A percentile compares a stretch with the other conserved stretches of the same genome.
phyloP scores from a whole-genome alignment of 148 eudicot species.

The Rhododendron ferrugineum region DNA sequence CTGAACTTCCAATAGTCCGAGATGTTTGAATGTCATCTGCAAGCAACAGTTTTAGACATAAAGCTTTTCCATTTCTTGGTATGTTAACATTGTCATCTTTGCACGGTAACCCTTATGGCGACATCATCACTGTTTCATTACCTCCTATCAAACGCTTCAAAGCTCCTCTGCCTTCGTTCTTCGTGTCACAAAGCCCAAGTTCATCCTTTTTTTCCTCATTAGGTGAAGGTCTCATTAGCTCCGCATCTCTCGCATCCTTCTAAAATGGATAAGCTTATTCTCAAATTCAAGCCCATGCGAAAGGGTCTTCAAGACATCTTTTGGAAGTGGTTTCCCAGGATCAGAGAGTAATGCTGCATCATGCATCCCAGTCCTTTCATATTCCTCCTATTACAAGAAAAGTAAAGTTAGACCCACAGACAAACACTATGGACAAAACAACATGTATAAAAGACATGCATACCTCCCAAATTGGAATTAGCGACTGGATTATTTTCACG shows the following conservation, averaged over 20 bases:
- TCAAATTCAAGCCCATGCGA: conserved; percentile 47
- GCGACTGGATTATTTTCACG: conserved; percentile 90
- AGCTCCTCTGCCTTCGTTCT: conserved; percentile 13
- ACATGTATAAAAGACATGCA: conserved; percentile 10
- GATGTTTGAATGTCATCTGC: conserved; percentile 18
- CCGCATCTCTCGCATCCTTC: conserved; percentile 15
- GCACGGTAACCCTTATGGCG: conserved; percentile 15
- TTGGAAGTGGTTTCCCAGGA: conserved; percentile 63
- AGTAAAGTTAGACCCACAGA: not conserved
- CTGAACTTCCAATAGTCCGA: conserved; percentile 19
- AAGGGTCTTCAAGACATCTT: conserved; percentile 57
- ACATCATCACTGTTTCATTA: conserved; percentile 10
- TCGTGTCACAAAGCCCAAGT: conserved; percentile 11
- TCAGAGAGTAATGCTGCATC: conserved; percentile 38
- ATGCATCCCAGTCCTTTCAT: conserved; percentile 66
- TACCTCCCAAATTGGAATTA: conserved; percentile 98
- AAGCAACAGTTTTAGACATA: not conserved
- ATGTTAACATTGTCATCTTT: conserved; percentile 12
- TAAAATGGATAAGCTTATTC: conserved; percentile 30
- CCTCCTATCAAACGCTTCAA: conserved; percentile 20
- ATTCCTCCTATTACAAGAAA: conserved; percentile 59
- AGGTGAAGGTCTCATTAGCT: conserved; percentile 18
- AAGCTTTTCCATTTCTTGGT: conserved; percentile 11
- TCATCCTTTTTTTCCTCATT: conserved; percentile 29
- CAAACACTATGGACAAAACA: not conserved